Base-by-base conservation (phyloP, 306 rosid genomes). In the Fagus crenata region DNA sequence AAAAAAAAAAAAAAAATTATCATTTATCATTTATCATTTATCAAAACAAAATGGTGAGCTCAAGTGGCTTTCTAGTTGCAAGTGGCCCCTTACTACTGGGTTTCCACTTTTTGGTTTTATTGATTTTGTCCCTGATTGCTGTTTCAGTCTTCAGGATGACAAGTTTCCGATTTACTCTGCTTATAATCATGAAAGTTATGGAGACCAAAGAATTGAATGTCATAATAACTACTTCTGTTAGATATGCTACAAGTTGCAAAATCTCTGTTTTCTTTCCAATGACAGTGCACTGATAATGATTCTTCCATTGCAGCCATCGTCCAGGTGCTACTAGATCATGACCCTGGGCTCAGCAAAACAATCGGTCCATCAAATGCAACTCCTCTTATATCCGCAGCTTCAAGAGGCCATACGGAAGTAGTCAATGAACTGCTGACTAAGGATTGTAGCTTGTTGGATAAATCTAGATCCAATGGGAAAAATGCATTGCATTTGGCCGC, bases 401-500 rank as follows among this genome's bases (percentile, higher is more conserved):
- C 97, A 35, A 86, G 89, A 72, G 98, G 99, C 49, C 97, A 96
- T 70, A 80, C 81, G 0, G 93, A 87, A 36, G 96, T 96, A 73
- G 99, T 96, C 53, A 87, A 87, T 75, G 96, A 96, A 76, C 85
- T 96, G 74, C 91, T 96, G 73, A 88, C 93, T 1, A 91, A 91
- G 73, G 98, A 96, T 81, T 46, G 87, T 80, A 80, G 85, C 85
- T 85, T 92, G 83, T 80, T 92, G 87, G 99, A 96, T 71, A 91
- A 87, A 32, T 70, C 93, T 28, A 87, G 85, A 67, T 86, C 97
- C 35, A 96, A 96, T 77, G 98, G 98, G 53, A 96, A 96, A 83
- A 96, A 91, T 42, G 89, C 99, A 4, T 86, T 96, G 90, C 99
- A 96, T 80, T 85, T 96, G 65, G 93, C 99, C 72, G 99, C 93